A percentile compares a stretch with the other conserved stretches of the same genome.
Conservation (phyloP, 2,329 filamentous ascomycete genomes). For the Cadophora malorum region DNA sequence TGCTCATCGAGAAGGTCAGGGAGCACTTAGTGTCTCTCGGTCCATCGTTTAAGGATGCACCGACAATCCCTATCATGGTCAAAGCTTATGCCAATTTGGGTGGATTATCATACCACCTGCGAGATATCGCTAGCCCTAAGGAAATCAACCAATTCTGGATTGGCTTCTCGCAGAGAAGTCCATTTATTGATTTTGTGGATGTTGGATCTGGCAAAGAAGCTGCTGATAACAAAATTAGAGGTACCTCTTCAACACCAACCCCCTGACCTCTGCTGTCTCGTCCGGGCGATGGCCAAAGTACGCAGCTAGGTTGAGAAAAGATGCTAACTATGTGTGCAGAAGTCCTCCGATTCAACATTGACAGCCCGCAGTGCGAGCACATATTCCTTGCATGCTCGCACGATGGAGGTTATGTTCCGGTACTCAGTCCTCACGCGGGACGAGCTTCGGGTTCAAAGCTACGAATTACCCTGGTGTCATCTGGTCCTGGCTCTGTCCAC, state of each 20-base stretch:
- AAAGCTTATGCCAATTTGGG: conserved; percentile 17
- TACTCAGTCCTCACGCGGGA: conserved; percentile 5
- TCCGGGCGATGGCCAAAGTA: neutral
- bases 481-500: conserved; percentile 10
- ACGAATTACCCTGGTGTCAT: conserved; percentile 6
- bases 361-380: conserved; percentile 15
- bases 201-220: conserved; percentile 12
- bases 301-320: neutral
- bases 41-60: neutral
- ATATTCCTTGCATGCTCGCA: conserved; percentile 12
- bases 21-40: conserved; percentile 2
- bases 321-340: neutral
- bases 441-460: neutral
- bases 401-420: conserved; percentile 5
- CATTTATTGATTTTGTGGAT: conserved; percentile 16
- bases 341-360: conserved; percentile 1
- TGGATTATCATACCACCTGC: conserved; percentile 5
- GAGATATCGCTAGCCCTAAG: neutral
- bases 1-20: conserved; percentile 6
- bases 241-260: neutral
- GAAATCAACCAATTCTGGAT: conserved; percentile 9
- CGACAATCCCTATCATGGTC: conserved; percentile 9
- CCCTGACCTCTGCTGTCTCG: neutral
- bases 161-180: conserved; percentile 7
- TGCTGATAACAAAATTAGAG: conserved; percentile 20